Conservation (phyloP, 345 rosid species). For the Euphorbia peplus region DNA sequence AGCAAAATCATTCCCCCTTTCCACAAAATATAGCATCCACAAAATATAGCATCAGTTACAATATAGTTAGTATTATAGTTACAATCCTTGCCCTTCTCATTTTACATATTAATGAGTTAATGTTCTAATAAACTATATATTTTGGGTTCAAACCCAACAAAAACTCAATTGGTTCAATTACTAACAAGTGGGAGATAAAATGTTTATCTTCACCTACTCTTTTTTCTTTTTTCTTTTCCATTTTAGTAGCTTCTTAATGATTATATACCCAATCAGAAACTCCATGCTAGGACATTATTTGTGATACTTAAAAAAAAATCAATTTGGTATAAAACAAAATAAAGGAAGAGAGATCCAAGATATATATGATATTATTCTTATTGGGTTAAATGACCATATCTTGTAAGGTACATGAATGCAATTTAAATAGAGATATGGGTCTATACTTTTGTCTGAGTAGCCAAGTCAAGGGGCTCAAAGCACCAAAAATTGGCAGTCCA, state of each 20-base stretch:
- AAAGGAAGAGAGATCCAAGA: neutral
- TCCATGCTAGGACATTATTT: slow-evolving; percentile 4
- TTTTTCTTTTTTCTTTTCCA: neutral
- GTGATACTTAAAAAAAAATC: too few relatives aligned
- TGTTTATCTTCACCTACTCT: neutral
- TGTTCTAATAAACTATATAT: too few relatives aligned
- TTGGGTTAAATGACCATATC: neutral
- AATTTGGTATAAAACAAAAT: too few relatives aligned
- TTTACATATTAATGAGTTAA: too few relatives aligned
- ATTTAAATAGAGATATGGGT: neutral
- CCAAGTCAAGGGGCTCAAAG: neutral
- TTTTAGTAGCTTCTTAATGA: neutral
- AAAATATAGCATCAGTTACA: too few relatives aligned
- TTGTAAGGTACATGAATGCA: neutral
- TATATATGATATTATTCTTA: neutral
- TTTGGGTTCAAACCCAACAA: neutral
- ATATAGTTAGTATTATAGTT: too few relatives aligned
- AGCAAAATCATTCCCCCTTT: too few relatives aligned
- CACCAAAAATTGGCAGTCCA: neutral
- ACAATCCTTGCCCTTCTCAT: too few relatives aligned
- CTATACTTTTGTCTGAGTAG: neutral
- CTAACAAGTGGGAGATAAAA: neutral
- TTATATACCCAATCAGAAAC: neutral
- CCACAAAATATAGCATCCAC: too few relatives aligned
- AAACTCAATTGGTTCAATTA: neutral